Conservation (phyloP, 768 basidiomycete genomes). For the Rubroboletus pulcherrimus region DNA sequence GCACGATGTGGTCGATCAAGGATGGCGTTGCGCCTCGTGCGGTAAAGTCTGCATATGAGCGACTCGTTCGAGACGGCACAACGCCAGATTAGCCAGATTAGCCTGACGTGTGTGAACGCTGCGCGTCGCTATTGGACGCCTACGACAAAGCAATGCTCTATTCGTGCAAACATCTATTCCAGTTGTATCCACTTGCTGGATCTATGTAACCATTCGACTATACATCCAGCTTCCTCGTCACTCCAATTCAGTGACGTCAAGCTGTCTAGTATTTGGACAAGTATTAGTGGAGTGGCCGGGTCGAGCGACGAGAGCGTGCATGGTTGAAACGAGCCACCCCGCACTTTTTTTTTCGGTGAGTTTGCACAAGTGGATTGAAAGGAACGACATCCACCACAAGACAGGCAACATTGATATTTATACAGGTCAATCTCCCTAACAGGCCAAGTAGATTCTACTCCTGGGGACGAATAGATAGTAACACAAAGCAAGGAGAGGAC, state of each 20-base stretch:
- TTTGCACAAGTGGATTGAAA: slow-evolving; percentile 2
- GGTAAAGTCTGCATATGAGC: no score
- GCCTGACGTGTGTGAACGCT: no score
- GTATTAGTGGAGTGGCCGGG: background rate
- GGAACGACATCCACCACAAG: background rate
- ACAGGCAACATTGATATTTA: slow-evolving; percentile 1
- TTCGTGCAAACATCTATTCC: background rate
- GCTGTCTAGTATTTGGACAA: background rate
- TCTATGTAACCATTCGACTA: no score
- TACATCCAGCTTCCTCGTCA: background rate
- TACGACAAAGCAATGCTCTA: no score
- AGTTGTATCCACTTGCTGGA: background rate
- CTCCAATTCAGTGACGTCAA: background rate
- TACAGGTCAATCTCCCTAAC: background rate
- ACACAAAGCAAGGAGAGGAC: background rate
- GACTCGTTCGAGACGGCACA: no score
- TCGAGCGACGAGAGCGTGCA: background rate
- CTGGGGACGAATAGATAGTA: background rate
- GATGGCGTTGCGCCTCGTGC: no score
- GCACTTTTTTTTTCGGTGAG: no score
- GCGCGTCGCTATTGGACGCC: no score
- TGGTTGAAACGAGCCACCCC: no score
- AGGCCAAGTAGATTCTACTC: background rate
- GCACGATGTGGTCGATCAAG: no score
- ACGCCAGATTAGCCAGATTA: no score